Base-by-base conservation (phyloP, 495 filamentous ascomycete species). In the Penicillium cinerascens region DNA sequence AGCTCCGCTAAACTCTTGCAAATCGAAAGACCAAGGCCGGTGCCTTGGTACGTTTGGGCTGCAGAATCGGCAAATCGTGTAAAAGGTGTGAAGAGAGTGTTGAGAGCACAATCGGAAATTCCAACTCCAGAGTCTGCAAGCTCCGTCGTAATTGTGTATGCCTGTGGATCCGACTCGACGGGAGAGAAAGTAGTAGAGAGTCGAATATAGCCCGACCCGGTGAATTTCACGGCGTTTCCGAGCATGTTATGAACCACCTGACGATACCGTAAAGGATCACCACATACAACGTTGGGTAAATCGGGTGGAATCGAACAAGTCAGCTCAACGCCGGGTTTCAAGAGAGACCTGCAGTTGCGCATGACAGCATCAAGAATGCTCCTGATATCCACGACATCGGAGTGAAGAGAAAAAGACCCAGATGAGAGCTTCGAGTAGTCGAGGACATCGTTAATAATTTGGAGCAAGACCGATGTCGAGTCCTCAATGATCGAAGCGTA, bases 161-260 rank as follows among this genome's bases (percentile, higher is more conserved):
- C 3, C 7, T 29, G 27, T 9, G 27, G 27, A 29, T 29, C 27
- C 27, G 27, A 29, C 22, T 75, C 61, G 17, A 61, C 49, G 16
- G 66, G 16, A 1, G 79, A 74, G 60, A 89, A 89, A n/a, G 70
- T 52, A 17, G 78, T 65, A 4, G 63, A 63, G 10, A 78, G 57
- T 26, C 76, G 78, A 15, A 92, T 84, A 47, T 72, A 78, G 1
- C 89, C 89, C 33, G 82, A 70, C 17, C 80, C 81, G 0, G 88
- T 91, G 60, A 92, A 92, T 56, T 93, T 92, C 70, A 89, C 87
- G 51, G 83, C 86, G 62, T 95, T 95, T 3, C 85, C 86, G 11
- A 92, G 70, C 20, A 95, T 69, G 58, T 92, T 95, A 16, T 84
- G 87, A 10, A 92, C 78, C 40, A 95, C 85, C 67, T 92, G 89